phyloP scores from a whole-genome alignment of 306 rosid species.

The Senna siamea region DNA sequence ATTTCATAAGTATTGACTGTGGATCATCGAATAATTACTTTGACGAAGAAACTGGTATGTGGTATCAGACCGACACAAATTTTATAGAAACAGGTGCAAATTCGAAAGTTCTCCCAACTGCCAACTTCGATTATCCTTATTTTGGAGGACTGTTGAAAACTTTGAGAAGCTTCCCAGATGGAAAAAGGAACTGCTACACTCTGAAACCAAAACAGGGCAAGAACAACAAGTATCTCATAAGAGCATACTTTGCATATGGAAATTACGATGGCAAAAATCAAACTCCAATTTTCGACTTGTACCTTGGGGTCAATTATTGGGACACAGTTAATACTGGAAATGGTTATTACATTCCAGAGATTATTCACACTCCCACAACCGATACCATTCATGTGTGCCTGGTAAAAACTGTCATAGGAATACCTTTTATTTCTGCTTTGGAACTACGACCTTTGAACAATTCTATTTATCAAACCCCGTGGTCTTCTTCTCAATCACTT shows the following conservation, averaged over 20 bases:
- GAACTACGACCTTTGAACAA: slow-evolving; percentile 42
- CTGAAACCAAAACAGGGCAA: slow-evolving; percentile 35
- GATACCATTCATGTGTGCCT: slow-evolving; percentile 42
- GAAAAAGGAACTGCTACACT: slow-evolving; percentile 48
- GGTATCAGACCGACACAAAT: background rate
- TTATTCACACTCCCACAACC: slow-evolving; percentile 39
- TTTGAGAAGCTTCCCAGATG: slow-evolving; percentile 51
- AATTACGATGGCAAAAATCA: slow-evolving; percentile 42
- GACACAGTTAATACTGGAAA: slow-evolving; percentile 5
- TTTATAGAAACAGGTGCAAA: background rate
- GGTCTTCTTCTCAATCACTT: slow-evolving; percentile 11
- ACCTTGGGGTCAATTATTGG: slow-evolving; percentile 51
- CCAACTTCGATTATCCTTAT: background rate
- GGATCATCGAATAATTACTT: background rate
- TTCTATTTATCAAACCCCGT: background rate
- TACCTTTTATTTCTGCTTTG: slow-evolving; percentile 50
- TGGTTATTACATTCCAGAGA: background rate
- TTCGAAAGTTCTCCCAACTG: background rate
- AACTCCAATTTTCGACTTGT: slow-evolving; percentile 38
- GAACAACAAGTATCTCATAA: slow-evolving; percentile 41
- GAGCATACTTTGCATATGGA: slow-evolving; percentile 47
- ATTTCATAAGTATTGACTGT: slow-evolving; percentile 12
- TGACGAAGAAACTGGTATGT: background rate
- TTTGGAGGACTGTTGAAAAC: background rate
- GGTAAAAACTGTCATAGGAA: slow-evolving; percentile 39